phyloP scores from a whole-genome alignment of 129 eudicot species.

The Rutidosis leptorrhynchoides region DNA sequence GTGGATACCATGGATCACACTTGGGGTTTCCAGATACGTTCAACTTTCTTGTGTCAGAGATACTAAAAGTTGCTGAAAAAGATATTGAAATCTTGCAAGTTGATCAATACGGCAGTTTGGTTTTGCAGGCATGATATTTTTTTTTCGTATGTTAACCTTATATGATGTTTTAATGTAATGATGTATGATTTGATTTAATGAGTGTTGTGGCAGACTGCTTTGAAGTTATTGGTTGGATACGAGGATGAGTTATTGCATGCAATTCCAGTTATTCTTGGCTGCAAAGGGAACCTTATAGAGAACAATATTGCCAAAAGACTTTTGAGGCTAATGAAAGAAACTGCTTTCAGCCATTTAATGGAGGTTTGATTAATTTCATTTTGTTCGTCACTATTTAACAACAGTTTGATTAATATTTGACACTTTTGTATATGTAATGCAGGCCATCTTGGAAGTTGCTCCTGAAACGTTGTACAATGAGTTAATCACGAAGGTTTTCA shows the following conservation, averaged over 20 bases:
- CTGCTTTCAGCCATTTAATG: constrained; percentile 92
- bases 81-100: constrained; percentile 56
- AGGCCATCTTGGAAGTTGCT: constrained; percentile 87
- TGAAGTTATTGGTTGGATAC: constrained; percentile 69
- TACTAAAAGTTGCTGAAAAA: constrained; percentile 49
- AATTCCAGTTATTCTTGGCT: constrained; percentile 75
- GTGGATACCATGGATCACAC: constrained; percentile 34
- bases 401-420: constrained; percentile 1
- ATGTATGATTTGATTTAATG: constrained; percentile 8
- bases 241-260: constrained; percentile 54
- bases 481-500: constrained; percentile 55
- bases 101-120: constrained; percentile 87
- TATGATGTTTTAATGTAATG: neutral
- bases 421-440: constrained; percentile 31
- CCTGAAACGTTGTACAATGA: constrained; percentile 65
- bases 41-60: constrained; percentile 66
- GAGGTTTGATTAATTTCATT: constrained; percentile 49
- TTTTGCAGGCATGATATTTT: constrained; percentile 66
- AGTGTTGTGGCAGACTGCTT: constrained; percentile 60
- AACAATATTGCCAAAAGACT: constrained; percentile 39
- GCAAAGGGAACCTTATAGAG: constrained; percentile 45
- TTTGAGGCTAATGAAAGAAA: constrained; percentile 59
- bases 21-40: constrained; percentile 69
- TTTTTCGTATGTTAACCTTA: neutral
- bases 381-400: neutral